A percentile compares a stretch with the other conserved stretches of the same genome.
These are phyloP conservation scores for Backusella luteola DNA, from an alignment of 192 early-diverging fungal genomes.

Conservation along the genomic window DNA sequence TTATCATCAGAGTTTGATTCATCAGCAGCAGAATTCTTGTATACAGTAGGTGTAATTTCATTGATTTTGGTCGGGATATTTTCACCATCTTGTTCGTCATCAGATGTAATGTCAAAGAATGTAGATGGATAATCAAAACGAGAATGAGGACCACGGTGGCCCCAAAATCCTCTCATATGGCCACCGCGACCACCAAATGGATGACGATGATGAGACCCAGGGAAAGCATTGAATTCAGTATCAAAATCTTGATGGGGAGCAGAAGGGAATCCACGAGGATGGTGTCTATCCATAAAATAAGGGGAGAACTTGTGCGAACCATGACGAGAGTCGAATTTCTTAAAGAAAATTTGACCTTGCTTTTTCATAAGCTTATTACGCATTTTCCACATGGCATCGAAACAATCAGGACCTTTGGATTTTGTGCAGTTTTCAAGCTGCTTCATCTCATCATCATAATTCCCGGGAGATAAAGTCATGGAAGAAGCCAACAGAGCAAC, in stretches of 20 bases:
- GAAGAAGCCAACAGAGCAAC: not conserved
- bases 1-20: not conserved
- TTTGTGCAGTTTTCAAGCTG: not conserved
- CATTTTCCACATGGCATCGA: not conserved
- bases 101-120: not conserved
- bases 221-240: not conserved
- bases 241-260: not conserved
- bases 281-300: not conserved
- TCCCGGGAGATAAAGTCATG: not conserved
- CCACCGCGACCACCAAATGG: not conserved
- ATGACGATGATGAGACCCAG: not conserved
- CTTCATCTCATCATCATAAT: not conserved
- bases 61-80: not conserved
- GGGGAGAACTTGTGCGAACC: not conserved
- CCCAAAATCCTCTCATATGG: not conserved
- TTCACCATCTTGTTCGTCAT: not conserved
- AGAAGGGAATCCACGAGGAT: not conserved
- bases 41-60: not conserved
- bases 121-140: not conserved
- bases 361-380: not conserved
- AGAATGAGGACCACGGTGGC: not conserved
- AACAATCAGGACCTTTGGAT: not conserved
- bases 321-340: not conserved
- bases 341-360: not conserved
- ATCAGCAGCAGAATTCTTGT: not conserved